Evolutionary conservation across 2,329 filamentous ascomycete species (phyloP).

Genomic region (Paecilomyces sp.): DNA sequence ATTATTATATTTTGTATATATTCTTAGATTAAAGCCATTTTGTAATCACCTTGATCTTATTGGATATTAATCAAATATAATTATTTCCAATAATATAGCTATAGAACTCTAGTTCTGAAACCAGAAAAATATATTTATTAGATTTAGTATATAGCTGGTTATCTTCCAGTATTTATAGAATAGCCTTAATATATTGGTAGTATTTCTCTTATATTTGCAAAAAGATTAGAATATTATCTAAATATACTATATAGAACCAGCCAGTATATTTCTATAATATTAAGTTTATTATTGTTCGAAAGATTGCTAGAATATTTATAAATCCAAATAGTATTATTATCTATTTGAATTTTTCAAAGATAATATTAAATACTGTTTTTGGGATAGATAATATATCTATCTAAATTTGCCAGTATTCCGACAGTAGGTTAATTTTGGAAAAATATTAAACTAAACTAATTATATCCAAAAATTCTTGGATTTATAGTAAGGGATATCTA

Average conservation of each 20-base stretch:
- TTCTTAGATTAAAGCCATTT: too few species aligned
- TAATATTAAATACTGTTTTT: not conserved
- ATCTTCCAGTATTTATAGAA: too few species aligned
- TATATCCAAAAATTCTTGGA: not conserved
- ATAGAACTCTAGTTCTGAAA: too few species aligned
- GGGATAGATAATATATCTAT: not conserved
- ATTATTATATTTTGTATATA: too few species aligned
- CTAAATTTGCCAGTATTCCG: not conserved
- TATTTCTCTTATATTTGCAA: too few species aligned
- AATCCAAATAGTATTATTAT: not conserved
- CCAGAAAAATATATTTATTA: too few species aligned
- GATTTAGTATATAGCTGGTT: too few species aligned
- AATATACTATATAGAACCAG: not conserved
- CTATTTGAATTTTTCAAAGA: not conserved
- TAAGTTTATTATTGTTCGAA: not conserved
- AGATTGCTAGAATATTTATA: not conserved
- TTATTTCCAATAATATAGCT: too few species aligned
- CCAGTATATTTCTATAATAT: not conserved
- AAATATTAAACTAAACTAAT: not conserved
- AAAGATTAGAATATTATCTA: too few species aligned
- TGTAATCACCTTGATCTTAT: too few species aligned
- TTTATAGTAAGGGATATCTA: not conserved
- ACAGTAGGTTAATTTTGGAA: not conserved
- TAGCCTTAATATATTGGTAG: too few species aligned
- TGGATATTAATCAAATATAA: too few species aligned